Evolutionary conservation across 2,329 filamentous ascomycete species (phyloP).

Genomic region (Fusarium oligoseptatum): DNA sequence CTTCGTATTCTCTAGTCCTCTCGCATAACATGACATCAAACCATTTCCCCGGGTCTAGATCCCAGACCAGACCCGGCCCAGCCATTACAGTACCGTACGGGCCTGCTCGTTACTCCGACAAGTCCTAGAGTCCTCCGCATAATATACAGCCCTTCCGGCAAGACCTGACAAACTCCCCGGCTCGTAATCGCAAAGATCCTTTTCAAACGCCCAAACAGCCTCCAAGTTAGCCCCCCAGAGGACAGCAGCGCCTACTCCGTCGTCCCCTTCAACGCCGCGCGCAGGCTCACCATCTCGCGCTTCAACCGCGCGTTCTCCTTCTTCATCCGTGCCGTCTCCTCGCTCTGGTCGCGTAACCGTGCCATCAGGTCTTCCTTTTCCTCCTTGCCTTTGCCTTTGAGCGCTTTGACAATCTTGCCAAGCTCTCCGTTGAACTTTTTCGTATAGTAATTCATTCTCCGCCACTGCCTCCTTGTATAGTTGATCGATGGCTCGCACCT

Average conservation of each 20-base stretch:
- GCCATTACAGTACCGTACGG: slow-evolving; percentile 33
- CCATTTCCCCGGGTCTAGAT: slow-evolving; percentile 31
- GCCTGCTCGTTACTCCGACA: slow-evolving; percentile 40
- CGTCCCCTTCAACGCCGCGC: slow-evolving; percentile 65
- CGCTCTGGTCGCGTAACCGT: slow-evolving; percentile 78
- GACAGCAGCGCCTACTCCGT: slow-evolving; percentile 50
- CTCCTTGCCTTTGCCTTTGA: slow-evolving; percentile 79
- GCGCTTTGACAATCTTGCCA: slow-evolving; percentile 81
- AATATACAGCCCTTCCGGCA: slow-evolving; percentile 40
- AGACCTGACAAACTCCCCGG: slow-evolving; percentile 34
- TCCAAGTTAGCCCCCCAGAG: slow-evolving; percentile 34
- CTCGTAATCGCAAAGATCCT: slow-evolving; percentile 28
- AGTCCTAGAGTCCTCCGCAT: slow-evolving; percentile 31
- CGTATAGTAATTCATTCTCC: slow-evolving; percentile 93
- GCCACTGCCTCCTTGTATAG: slow-evolving; percentile 88
- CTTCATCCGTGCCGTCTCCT: slow-evolving; percentile 82
- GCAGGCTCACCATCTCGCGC: slow-evolving; percentile 82
- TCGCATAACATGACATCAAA: slow-evolving; percentile 39
- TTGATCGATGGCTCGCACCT: slow-evolving; percentile 86
- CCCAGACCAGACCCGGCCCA: slow-evolving; percentile 35
- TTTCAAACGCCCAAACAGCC: slow-evolving; percentile 37
- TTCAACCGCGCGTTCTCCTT: slow-evolving; percentile 89
- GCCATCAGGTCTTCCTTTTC: slow-evolving; percentile 83
- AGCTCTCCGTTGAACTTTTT: slow-evolving; percentile 93
- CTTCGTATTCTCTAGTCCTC: slow-evolving; percentile 40